Evolutionary conservation across 129 eudicot species (phyloP).

Genomic region (Chrysanthemum makinoi): DNA sequence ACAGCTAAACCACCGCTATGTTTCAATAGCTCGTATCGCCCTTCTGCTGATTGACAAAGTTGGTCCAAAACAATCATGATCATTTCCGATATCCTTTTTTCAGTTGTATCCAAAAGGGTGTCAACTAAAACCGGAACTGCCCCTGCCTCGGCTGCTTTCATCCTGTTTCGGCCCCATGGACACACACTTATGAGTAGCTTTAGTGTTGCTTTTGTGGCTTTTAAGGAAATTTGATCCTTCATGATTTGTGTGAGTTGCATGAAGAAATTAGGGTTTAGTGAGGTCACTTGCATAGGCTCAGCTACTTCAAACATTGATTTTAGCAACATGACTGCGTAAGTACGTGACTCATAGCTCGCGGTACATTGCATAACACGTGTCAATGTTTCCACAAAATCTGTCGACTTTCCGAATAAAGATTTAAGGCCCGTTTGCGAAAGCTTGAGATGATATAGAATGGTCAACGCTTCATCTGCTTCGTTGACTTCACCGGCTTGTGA

Average conservation of each 20-base stretch:
- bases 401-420: conserved; percentile 24
- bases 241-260: conserved; percentile 35
- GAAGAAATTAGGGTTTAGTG: conserved; percentile 36
- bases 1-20: conserved; percentile 68
- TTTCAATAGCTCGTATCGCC: conserved; percentile 52
- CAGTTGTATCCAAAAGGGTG: conserved; percentile 40
- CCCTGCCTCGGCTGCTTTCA: conserved; percentile 49
- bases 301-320: conserved; percentile 52
- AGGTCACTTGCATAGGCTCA: conserved; percentile 43
- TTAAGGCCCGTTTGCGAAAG: conserved; percentile 42
- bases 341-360: conserved; percentile 53
- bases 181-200: conserved; percentile 38
- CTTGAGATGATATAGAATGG: conserved; percentile 42
- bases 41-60: conserved; percentile 65
- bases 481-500: conserved; percentile 27
- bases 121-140: conserved; percentile 42
- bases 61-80: conserved; percentile 37
- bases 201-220: conserved; percentile 52
- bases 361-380: conserved; percentile 40
- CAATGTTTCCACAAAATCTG: conserved; percentile 35
- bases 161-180: conserved; percentile 61
- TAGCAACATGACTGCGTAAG: conserved; percentile 48
- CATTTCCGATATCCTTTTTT: conserved; percentile 50
- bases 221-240: conserved; percentile 44
- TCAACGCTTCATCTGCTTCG: conserved; percentile 48